Base-by-base conservation (phyloP, 192 early-diverging fungal genomes). In the Backusella liffmaniae region DNA sequence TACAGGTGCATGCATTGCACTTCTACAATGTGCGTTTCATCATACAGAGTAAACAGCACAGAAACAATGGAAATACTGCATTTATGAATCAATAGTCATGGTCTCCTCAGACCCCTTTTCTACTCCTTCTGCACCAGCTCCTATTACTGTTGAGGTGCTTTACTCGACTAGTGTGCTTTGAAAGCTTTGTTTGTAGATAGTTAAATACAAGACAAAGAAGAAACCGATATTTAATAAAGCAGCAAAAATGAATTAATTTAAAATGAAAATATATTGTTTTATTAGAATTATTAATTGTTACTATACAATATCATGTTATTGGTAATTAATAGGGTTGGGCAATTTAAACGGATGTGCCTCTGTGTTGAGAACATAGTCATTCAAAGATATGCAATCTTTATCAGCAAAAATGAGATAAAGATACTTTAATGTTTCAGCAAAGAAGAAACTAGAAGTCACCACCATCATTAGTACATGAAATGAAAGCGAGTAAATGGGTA, bases 341-440 rank as follows among this genome's bases (percentile, higher is more conserved):
- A 74, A 42, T 32, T 49, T 78, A 16, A 97, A 75, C 37, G 96
- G 95, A 84, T 97, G 97, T 39, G 95, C 96, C 80, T 97, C 97
- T 7, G 97, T 98, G 78, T 95, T 98, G 73, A 97, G 89, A 5
- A 98, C 94, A 83, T 89, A 96, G 75, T 92, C 80, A 67, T 94
- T 90, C 39, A 96, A 83, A 13, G 92, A 84, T 51, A 95, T 79
- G 8, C 90, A 76, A 75, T 92, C 82, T 1, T 82, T 77, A 29
- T 86, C 81, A 6, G 88, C 86, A 77, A 96, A 97, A 56, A 96
- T 84, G 76, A 98, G 76, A 80, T 94, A 98, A 18, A 96, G 84
- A 79, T 98, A 98, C 82, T 98, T 98, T 73, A 98, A 88, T 0
- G 96, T 97, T 76, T 98, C 97, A 1, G 96, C 95, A 72, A 96